phyloP scores from a whole-genome alignment of 768 basidiomycete genomes.

The Tulasnella sp. region DNA sequence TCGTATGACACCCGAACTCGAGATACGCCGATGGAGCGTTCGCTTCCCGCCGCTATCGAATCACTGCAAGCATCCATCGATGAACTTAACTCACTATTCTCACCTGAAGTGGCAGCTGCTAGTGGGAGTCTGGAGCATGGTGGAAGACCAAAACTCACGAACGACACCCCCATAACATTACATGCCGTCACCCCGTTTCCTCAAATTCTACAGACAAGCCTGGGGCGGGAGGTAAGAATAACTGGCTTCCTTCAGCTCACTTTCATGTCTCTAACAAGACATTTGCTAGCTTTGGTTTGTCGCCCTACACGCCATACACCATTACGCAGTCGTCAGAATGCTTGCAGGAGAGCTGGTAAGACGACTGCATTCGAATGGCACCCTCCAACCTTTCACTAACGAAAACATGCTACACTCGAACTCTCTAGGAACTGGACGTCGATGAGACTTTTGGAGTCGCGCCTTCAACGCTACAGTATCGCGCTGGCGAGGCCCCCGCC shows the following conservation, averaged over 20 bases:
- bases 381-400: conserved; percentile 23
- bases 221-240: conserved; percentile 72
- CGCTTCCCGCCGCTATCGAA: conserved; percentile 59
- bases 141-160: conserved; percentile 53
- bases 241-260: neutral
- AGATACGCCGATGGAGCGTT: conserved; percentile 84
- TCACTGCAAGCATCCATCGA: conserved; percentile 59
- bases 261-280: neutral
- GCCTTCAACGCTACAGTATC: conserved; percentile 78
- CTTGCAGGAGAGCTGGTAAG: conserved; percentile 81
- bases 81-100: conserved; percentile 50
- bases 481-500: conserved; percentile 40
- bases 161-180: conserved; percentile 66
- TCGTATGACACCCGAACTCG: conserved; percentile 77
- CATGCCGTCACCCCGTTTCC: conserved; percentile 80
- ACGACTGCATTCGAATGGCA: conserved; percentile 29
- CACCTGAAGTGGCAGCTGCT: neutral
- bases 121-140: conserved; percentile 39
- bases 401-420: conserved; percentile 31
- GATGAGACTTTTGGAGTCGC: conserved; percentile 83
- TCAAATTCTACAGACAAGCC: conserved; percentile 75
- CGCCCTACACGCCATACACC: conserved; percentile 84
- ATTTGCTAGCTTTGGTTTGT: conserved; percentile 75
- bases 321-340: conserved; percentile 90
- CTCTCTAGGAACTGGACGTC: conserved; percentile 61